phyloP scores from a whole-genome alignment of 192 early-diverging fungal species.

The Rhizophagus clarus region DNA sequence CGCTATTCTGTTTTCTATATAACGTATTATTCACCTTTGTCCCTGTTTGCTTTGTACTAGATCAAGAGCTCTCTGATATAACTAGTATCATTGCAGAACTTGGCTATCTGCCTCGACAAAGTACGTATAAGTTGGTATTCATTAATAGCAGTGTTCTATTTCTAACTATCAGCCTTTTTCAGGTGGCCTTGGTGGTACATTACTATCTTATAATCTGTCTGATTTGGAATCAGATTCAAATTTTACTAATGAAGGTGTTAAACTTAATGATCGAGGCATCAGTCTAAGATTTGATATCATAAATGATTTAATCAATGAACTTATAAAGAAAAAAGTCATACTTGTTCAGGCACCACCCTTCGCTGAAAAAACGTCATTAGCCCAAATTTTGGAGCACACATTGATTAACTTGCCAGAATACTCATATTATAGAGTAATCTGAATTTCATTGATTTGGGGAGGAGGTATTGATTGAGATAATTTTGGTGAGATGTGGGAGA shows the following conservation, averaged over 20 bases:
- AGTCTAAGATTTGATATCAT: neutral
- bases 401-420: conserved; percentile 1
- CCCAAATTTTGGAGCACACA: neutral
- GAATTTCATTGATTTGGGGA: conserved; percentile 29
- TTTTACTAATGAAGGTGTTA: neutral
- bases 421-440: conserved; percentile 3
- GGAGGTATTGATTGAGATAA: neutral
- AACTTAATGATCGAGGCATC: conserved; percentile 8
- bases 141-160: neutral
- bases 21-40: too few relatives aligned
- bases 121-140: neutral
- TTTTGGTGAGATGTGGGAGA: neutral
- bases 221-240: too few relatives aligned
- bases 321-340: neutral
- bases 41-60: neutral
- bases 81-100: neutral
- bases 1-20: too few relatives aligned
- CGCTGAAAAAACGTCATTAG: conserved; percentile 11
- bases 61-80: neutral
- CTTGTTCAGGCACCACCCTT: conserved; percentile 16
- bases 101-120: neutral
- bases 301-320: neutral
- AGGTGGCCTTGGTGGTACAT: conserved; percentile 24
- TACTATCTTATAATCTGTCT: neutral
- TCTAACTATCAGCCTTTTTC: neutral